Evolutionary conservation across 768 basidiomycete species (phyloP).

Genomic region (Mycena belliarum): DNA sequence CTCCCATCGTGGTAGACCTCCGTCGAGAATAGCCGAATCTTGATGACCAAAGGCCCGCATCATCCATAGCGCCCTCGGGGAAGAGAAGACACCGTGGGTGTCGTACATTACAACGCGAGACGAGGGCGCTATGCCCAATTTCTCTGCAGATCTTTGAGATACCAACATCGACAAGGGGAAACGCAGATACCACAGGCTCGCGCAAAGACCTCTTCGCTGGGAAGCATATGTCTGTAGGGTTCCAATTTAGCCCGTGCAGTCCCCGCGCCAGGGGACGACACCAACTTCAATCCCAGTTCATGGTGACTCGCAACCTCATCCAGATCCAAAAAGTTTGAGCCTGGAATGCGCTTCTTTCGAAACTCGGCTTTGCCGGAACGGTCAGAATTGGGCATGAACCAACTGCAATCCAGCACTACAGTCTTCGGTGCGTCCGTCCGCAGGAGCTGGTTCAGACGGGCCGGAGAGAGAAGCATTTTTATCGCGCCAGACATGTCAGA

Average conservation of each 20-base stretch:
- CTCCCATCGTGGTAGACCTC: constrained; percentile 87
- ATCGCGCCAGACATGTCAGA: not conserved
- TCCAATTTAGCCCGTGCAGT: not conserved
- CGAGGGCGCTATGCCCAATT: constrained; percentile 67
- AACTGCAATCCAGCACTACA: constrained; percentile 74
- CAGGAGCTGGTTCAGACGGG: constrained; percentile 40
- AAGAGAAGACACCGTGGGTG: constrained; percentile 86
- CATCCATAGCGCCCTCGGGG: constrained; percentile 92
- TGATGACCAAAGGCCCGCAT: constrained; percentile 90
- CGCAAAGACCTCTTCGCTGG: constrained; percentile 67
- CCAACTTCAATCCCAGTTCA: constrained; percentile 67
- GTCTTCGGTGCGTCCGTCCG: constrained; percentile 30
- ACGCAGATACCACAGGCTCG: constrained; percentile 66
- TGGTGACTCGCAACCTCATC: constrained; percentile 77
- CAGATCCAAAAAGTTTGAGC: constrained; percentile 74
- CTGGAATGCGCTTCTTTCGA: constrained; percentile 62
- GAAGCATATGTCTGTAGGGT: constrained; percentile 78
- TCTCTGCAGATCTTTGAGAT: constrained; percentile 37
- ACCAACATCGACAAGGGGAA: not conserved
- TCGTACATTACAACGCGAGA: constrained; percentile 93
- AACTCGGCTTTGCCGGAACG: constrained; percentile 76
- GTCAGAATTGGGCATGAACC: constrained; percentile 92
- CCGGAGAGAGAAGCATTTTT: constrained; percentile 53
- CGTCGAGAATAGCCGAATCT: constrained; percentile 85
- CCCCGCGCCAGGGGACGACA: not conserved